Base-by-base conservation (phyloP, 495 filamentous ascomycete species). In the Parathielavia appendiculata region DNA sequence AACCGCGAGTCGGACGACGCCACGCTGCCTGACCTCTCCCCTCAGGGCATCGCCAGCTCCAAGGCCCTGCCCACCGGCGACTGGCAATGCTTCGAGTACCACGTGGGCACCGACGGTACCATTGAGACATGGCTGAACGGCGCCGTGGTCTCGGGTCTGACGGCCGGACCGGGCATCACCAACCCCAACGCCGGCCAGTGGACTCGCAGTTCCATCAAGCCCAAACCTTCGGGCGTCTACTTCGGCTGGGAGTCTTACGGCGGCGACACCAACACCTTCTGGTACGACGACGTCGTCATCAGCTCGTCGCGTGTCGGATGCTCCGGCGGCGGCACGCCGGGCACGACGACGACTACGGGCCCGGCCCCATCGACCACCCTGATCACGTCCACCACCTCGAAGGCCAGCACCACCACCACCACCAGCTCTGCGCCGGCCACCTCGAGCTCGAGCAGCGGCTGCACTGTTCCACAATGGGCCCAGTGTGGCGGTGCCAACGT, bases 211-310 rank as follows among this genome's bases (percentile, higher is more conserved):
- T 59, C 35, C 48, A 63, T 69, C 63, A 76, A 73, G 63, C 79
- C 80, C 12, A 77, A 77, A 44, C 69, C 79, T 57, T 75, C 77
- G 8, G 80, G 54, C 48, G 67, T 83, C 58, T 80, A 83, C 71
- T 83, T 83, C 59, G 81, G 81, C 10, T 82, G 81, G 80, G 81
- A 83, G 70, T 77, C 74, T 11, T 83, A 83, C 61, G 77, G 80
- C 30, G 79, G 79, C 0, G 80, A 81, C 51, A 67, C 71, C 19
- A 82, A 83, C 64, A 83, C 81, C 26, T 79, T 83, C 66, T 82
- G 78, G 78, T 82, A 80, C 55, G 81, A 83, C 52, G 80, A 83
- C 53, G 73, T 82, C 53, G 60, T 54, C 14, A 57, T 83, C 39
- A 68, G 66, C 63, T 72, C 73, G 51, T 74, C 63, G 30, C 66